These are phyloP conservation scores for Lobosporangium transversale DNA, from an alignment of 192 early-diverging fungal species.

Conservation along the genomic window DNA sequence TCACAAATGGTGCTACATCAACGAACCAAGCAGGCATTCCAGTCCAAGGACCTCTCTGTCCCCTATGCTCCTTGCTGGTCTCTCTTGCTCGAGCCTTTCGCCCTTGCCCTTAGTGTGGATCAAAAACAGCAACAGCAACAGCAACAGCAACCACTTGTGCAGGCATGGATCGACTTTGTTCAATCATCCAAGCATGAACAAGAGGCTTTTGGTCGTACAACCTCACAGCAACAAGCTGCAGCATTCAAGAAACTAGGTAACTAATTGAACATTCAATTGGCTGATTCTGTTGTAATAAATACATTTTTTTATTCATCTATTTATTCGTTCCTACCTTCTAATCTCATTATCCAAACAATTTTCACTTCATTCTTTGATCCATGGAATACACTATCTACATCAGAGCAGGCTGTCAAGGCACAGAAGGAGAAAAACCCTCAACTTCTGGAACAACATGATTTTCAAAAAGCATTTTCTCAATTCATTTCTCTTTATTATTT, in stretches of 20 bases:
- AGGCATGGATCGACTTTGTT: conserved; percentile 37
- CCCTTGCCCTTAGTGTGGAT: too few relatives aligned
- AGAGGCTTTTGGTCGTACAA: conserved; percentile 42
- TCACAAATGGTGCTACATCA: conserved; percentile 58
- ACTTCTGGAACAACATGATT: conserved; percentile 30
- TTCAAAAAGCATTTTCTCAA: conserved; percentile 45
- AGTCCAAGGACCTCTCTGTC: conserved; percentile 50
- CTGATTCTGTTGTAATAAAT: too few relatives aligned
- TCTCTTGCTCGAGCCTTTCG: conserved; percentile 23
- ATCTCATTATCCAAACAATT: too few relatives aligned
- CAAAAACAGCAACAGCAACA: too few relatives aligned
- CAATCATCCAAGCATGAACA: conserved; percentile 42
- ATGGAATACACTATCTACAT: not conserved
- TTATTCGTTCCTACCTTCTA: too few relatives aligned
- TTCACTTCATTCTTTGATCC: too few relatives aligned
- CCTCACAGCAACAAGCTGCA: conserved; percentile 40
- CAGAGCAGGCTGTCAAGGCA: conserved; percentile 41
- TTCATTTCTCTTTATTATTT: conserved; percentile 42
- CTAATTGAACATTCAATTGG: not conserved
- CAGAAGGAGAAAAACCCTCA: conserved; percentile 26
- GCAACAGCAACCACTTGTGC: conserved; percentile 23
- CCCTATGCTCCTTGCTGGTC: conserved; percentile 40
- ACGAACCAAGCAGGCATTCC: conserved; percentile 52
- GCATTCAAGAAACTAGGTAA: conserved; percentile 52
- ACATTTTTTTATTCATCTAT: too few relatives aligned